phyloP scores from a whole-genome alignment of 2,329 filamentous ascomycete species.

The Xylariaceae sp. region DNA sequence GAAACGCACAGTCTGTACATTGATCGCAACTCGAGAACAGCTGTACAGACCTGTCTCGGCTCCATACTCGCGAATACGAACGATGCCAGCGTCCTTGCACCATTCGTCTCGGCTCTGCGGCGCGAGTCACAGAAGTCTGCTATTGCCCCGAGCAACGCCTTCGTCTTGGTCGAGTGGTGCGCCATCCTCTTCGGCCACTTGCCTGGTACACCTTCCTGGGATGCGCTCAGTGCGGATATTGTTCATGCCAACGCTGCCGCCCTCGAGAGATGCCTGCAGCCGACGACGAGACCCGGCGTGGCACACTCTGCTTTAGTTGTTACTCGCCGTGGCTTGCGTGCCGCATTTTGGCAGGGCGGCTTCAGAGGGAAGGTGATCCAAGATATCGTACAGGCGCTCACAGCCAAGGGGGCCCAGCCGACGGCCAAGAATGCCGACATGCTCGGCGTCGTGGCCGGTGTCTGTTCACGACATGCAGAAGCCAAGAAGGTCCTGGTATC shows the following conservation, averaged over 20 bases:
- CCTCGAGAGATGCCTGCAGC: slow-evolving; percentile 68
- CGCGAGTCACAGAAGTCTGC: slow-evolving; percentile 68
- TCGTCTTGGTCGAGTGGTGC: slow-evolving; percentile 88
- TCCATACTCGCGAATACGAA: slow-evolving; percentile 52
- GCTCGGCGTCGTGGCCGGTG: slow-evolving; percentile 80
- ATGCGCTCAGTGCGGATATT: slow-evolving; percentile 56
- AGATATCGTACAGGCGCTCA: slow-evolving; percentile 58
- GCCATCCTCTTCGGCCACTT: slow-evolving; percentile 69
- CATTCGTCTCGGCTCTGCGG: slow-evolving; percentile 60
- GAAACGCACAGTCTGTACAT: slow-evolving; percentile 80
- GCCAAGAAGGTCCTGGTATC: slow-evolving; percentile 55
- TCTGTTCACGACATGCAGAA: slow-evolving; percentile 64
- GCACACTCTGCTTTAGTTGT: slow-evolving; percentile 68
- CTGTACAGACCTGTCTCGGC: slow-evolving; percentile 72
- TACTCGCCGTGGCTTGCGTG: slow-evolving; percentile 72
- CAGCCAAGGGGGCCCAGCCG: slow-evolving; percentile 57
- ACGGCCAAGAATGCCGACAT: slow-evolving; percentile 66
- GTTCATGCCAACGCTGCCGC: slow-evolving; percentile 63
- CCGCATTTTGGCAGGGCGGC: slow-evolving; percentile 54
- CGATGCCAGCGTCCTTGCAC: slow-evolving; percentile 45
- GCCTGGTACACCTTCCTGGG: slow-evolving; percentile 54
- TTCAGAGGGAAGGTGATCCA: slow-evolving; percentile 54
- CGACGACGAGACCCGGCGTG: slow-evolving; percentile 55
- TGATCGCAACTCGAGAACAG: slow-evolving; percentile 76
- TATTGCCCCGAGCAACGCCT: slow-evolving; percentile 73